phyloP scores from a whole-genome alignment of 371 early-diverging fungal species.

The Ordospora pajunii region DNA sequence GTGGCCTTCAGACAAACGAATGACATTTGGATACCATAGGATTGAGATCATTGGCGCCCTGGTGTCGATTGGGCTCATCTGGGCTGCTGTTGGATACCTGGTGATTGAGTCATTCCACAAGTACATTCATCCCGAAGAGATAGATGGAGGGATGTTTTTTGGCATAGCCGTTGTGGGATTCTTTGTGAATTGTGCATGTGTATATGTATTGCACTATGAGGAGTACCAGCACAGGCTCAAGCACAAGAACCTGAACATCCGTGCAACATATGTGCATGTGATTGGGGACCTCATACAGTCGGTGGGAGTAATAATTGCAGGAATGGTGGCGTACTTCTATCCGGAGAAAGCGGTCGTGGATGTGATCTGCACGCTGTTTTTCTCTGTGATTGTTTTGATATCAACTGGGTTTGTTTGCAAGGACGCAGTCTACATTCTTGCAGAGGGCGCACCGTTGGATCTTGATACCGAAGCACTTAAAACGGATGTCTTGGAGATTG shows the following conservation, averaged over 20 bases:
- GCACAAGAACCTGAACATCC: constrained; percentile 65
- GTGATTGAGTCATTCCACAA: constrained; percentile 69
- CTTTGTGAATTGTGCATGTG: constrained; percentile 65
- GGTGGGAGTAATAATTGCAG: constrained; percentile 74
- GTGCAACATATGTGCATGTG: constrained; percentile 77
- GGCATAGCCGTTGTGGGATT: constrained; percentile 72
- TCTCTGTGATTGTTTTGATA: constrained; percentile 68
- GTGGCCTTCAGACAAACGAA: constrained; percentile 16
- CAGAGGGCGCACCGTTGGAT: constrained; percentile 63
- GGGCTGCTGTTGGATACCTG: constrained; percentile 68
- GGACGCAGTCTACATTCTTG: constrained; percentile 69
- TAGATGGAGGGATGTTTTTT: constrained; percentile 69
- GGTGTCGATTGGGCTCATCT: constrained; percentile 69
- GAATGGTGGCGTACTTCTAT: constrained; percentile 69
- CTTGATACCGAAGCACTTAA: constrained; percentile 30
- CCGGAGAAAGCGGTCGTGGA: constrained; percentile 68
- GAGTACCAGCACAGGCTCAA: constrained; percentile 29
- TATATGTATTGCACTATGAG: constrained; percentile 34
- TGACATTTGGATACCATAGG: constrained; percentile 71
- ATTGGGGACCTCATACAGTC: constrained; percentile 73
- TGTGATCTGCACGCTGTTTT: constrained; percentile 73
- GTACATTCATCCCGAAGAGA: constrained; percentile 65
- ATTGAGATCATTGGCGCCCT: constrained; percentile 74
- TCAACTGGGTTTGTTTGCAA: constrained; percentile 69
- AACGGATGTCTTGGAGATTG: constrained; percentile 12